Conservation (phyloP, 495 filamentous ascomycete genomes). For the Daldinia grandis region DNA sequence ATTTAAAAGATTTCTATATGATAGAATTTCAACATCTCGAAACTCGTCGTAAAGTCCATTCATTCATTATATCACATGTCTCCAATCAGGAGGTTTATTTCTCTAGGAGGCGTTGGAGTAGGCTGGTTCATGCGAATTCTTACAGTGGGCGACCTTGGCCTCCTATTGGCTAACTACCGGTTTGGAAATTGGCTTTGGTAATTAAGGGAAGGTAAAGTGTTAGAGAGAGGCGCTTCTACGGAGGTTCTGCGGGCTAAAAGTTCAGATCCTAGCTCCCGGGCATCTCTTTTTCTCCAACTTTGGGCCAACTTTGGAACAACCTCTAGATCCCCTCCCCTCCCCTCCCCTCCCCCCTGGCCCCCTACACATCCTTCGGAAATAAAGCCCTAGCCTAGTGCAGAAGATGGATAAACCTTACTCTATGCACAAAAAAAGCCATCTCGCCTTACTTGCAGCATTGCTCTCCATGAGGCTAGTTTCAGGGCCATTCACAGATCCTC, state of each 20-base stretch:
- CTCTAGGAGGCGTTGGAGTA: conserved; percentile 12
- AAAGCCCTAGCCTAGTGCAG: conserved; percentile 37
- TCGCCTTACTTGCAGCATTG: conserved; percentile 28
- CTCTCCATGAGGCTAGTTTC: conserved; percentile 30
- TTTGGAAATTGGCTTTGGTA: conserved; percentile 39
- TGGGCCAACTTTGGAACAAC: conserved; percentile 36
- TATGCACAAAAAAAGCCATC: conserved; percentile 13
- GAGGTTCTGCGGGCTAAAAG: conserved; percentile 40
- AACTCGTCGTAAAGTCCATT: conserved; percentile 6
- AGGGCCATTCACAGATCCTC: conserved; percentile 25
- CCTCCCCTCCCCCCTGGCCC: conserved; percentile 14
- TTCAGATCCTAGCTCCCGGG: conserved; percentile 22
- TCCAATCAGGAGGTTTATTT: conserved; percentile 8
- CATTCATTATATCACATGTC: conserved; percentile 23
- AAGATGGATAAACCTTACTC: conserved; percentile 32
- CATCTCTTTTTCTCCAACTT: conserved; percentile 32
- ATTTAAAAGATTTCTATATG: conserved; percentile 10
- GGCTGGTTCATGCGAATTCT: conserved; percentile 29
- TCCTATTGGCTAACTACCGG: conserved; percentile 23
- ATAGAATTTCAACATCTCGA: not conserved
- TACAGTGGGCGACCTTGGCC: not conserved
- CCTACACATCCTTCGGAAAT: conserved; percentile 38
- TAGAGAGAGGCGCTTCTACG: conserved; percentile 40
- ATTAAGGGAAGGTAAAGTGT: conserved; percentile 44
- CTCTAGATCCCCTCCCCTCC: conserved; percentile 19